Percentiles rank a stretch among this genome's conserved stretches.
phyloP scores from a whole-genome alignment of 192 early-diverging fungal genomes.

The Dissophora ornata region DNA sequence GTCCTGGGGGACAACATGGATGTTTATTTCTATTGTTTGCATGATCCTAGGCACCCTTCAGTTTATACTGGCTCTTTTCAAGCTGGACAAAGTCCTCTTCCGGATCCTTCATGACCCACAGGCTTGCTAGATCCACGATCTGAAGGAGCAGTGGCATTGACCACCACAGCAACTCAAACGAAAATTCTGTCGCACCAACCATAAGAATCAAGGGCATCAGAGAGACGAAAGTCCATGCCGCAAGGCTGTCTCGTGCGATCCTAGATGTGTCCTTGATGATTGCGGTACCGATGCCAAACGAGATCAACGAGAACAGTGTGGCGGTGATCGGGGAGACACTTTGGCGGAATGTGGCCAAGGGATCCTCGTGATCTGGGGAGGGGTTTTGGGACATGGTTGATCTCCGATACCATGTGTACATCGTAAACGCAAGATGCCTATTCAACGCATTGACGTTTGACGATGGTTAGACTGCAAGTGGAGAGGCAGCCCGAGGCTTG shows the following conservation, averaged over 20 bases:
- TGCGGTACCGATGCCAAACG: slow-evolving; percentile 31
- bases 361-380: slow-evolving; percentile 7
- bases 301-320: slow-evolving; percentile 29
- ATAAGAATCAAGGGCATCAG: slow-evolving; percentile 24
- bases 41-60: slow-evolving; percentile 26
- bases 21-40: neutral
- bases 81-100: slow-evolving; percentile 38
- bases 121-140: slow-evolving; percentile 26
- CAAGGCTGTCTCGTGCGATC: slow-evolving; percentile 12
- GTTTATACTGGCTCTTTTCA: slow-evolving; percentile 43
- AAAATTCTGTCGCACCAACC: slow-evolving; percentile 18
- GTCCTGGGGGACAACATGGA: too few relatives aligned
- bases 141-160: slow-evolving; percentile 53
- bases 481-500: too few relatives aligned
- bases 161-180: slow-evolving; percentile 54
- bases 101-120: slow-evolving; percentile 49
- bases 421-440: slow-evolving; percentile 29
- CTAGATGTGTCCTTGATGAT: slow-evolving; percentile 26
- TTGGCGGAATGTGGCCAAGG: slow-evolving; percentile 11
- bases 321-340: slow-evolving; percentile 18
- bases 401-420: slow-evolving; percentile 14
- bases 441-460: too few relatives aligned
- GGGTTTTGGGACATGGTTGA: neutral
- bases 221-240: slow-evolving; percentile 31
- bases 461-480: too few relatives aligned